Percentiles rank a stretch among this genome's conserved stretches.
phyloP scores from a whole-genome alignment of 1,139 yeast genomes.

The Suhomyces bolitotheri region DNA sequence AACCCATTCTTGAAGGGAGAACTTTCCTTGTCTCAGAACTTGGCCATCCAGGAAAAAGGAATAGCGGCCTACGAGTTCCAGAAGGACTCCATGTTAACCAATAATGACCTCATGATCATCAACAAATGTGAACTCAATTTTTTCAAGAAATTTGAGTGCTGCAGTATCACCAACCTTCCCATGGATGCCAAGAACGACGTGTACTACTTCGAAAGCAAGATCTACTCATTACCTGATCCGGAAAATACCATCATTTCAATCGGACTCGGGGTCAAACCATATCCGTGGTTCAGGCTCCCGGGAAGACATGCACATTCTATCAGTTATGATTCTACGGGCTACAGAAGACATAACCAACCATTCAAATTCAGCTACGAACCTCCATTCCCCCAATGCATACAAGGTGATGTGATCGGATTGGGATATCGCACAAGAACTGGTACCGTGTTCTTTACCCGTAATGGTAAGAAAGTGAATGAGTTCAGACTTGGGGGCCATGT shows the following conservation, averaged over 20 bases:
- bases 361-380: conserved; percentile 39
- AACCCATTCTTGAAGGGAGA: conserved; percentile 56
- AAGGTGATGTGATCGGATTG: conserved; percentile 68
- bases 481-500: conserved; percentile 70
- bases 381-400: conserved; percentile 47
- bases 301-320: conserved; percentile 55
- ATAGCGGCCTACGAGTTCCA: conserved; percentile 90
- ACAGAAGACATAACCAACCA: conserved; percentile 53
- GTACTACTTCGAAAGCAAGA: conserved; percentile 85
- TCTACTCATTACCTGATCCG: conserved; percentile 56
- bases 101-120: conserved; percentile 60
- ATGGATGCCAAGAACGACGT: conserved; percentile 84
- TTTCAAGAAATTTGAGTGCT: conserved; percentile 67
- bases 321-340: conserved; percentile 54
- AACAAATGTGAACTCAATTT: conserved; percentile 80
- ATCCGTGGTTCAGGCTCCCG: conserved; percentile 61
- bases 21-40: conserved; percentile 49
- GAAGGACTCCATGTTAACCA: conserved; percentile 63
- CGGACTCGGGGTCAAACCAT: conserved; percentile 52
- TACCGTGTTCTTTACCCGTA: conserved; percentile 65
- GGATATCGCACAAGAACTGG: conserved; percentile 65
- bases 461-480: conserved; percentile 69
- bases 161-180: conserved; percentile 83
- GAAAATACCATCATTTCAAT: conserved; percentile 44
- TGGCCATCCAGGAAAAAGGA: conserved; percentile 86